Evolutionary conservation across 768 basidiomycete species (phyloP).

Genomic region (Tylopilus felleus): DNA sequence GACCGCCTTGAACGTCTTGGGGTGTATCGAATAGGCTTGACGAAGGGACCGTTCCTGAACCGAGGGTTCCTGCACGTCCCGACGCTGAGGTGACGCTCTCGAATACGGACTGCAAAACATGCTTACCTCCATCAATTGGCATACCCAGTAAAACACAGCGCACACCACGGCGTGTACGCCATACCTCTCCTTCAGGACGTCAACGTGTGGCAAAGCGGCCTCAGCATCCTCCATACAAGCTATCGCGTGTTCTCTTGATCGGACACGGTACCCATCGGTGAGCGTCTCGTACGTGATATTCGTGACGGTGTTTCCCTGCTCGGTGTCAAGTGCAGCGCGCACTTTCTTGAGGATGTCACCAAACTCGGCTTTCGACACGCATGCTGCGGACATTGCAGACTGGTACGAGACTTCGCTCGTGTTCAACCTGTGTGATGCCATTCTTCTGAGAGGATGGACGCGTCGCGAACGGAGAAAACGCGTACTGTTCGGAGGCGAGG

Average conservation of each 20-base stretch:
- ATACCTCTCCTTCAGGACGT: conserved; percentile 19
- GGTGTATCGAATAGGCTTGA: conserved; percentile 13
- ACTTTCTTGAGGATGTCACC: conserved; percentile 23
- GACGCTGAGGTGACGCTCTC: neutral
- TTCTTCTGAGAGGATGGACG: neutral
- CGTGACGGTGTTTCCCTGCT: neutral
- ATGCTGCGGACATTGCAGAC: conserved; percentile 24
- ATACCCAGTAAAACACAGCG: conserved; percentile 48
- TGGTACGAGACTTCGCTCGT: conserved; percentile 28
- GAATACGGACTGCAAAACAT: neutral
- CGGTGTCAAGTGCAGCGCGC: conserved; percentile 13
- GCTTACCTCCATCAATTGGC: conserved; percentile 37
- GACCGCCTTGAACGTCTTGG: conserved; percentile 19
- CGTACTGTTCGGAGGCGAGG: conserved; percentile 33
- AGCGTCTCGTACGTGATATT: conserved; percentile 32
- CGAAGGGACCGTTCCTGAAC: conserved; percentile 22
- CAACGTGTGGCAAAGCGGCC: conserved; percentile 11
- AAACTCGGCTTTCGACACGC: conserved; percentile 22
- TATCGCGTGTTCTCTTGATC: conserved; percentile 14
- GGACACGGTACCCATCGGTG: conserved; percentile 26
- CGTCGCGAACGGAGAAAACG: neutral
- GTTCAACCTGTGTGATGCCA: conserved; percentile 20
- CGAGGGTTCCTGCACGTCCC: conserved; percentile 16
- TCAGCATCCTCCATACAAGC: conserved; percentile 38
- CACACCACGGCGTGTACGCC: conserved; percentile 28